Evolutionary conservation across 2,329 filamentous ascomycete species (phyloP), one percentile per base, ranked within the genome.

Genomic region (Tympanopsis confertula): DNA sequence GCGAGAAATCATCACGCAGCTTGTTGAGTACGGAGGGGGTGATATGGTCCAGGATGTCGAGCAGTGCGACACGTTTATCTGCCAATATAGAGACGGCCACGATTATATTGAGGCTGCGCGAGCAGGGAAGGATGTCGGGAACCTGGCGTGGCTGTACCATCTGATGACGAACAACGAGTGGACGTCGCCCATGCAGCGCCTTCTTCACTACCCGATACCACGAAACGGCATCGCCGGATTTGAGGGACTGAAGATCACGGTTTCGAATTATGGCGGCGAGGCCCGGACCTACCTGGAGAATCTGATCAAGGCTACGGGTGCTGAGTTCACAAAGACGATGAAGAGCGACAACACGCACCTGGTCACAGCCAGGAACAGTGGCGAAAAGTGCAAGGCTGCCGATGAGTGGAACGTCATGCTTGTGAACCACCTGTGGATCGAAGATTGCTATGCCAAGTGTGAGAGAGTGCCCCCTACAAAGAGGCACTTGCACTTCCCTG

Each of bases 191-290:
- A 66, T 87, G 41, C 76, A 78, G 32, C 79, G 86, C 36, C 68
- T 96, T 20, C 67, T 98, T 18, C 91, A 98, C 54, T 98, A 98
- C 47, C 91, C 91, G 0, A 55, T 94, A 12, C 85, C 88, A 4
- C 74, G 72, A 35, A 56, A 78, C 5, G 85, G 86, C 1, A 78
- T 98, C 24, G 75, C 81, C 0, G 88, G 86, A 0, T 95, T 98
- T 52, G 58, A 82, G 41, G 66, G 71, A 5, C 68, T 83, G 55
- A 76, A 71, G 37, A 91, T 98, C 50, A 94, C 88, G 40, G 69
- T 98, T 4, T 96, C 91, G 4, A 98, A 96, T 57, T 98, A 98
- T 54, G 86, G 86, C 33, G 91, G 91, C 20, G 91, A 98, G 57
- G 86, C 91, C 13, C 78, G 91, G 35, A 78, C 86, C 37, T 98